phyloP scores from a whole-genome alignment of 2,329 filamentous ascomycete genomes.

The Talaromyces sp. region DNA sequence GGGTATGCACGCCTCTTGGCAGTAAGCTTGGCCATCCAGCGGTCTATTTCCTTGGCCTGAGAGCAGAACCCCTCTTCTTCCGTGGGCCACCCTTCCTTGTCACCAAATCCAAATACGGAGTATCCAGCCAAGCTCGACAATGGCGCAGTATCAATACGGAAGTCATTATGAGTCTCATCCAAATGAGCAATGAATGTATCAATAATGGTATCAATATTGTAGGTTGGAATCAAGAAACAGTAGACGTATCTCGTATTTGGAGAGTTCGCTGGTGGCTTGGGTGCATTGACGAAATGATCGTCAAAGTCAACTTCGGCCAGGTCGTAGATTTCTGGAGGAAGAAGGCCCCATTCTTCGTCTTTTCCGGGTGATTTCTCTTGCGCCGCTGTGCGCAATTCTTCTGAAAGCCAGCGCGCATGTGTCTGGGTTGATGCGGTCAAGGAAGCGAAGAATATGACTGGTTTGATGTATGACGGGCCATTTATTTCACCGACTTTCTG shows the following conservation, averaged over 20 bases:
- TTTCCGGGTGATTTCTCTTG: slow-evolving; percentile 25
- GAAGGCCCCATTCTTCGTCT: slow-evolving; percentile 34
- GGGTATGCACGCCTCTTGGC: slow-evolving; percentile 82
- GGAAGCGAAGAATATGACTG: slow-evolving; percentile 84
- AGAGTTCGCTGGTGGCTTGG: slow-evolving; percentile 54
- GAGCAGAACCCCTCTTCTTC: slow-evolving; percentile 90
- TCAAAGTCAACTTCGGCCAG: slow-evolving; percentile 86
- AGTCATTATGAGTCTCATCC: slow-evolving; percentile 91
- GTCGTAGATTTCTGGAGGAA: slow-evolving; percentile 66
- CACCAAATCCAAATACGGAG: slow-evolving; percentile 90
- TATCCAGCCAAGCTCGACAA: slow-evolving; percentile 76
- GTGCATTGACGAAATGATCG: slow-evolving; percentile 79
- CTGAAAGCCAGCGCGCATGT: slow-evolving; percentile 62
- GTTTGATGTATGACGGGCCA: slow-evolving; percentile 48
- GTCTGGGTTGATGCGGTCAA: slow-evolving; percentile 79
- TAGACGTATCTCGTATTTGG: slow-evolving; percentile 67
- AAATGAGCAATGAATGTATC: slow-evolving; percentile 84
- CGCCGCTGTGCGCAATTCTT: slow-evolving; percentile 49
- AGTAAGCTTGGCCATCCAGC: slow-evolving; percentile 95
- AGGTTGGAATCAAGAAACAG: slow-evolving; percentile 79
- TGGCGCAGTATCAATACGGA: slow-evolving; percentile 87
- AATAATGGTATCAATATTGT: slow-evolving; percentile 91
- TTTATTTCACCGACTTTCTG: slow-evolving; percentile 20
- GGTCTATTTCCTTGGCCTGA: slow-evolving; percentile 85
- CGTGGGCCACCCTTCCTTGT: slow-evolving; percentile 85